phyloP scores from a whole-genome alignment of 2,329 filamentous ascomycete genomes.

The Neopestalotiopsis rosae region DNA sequence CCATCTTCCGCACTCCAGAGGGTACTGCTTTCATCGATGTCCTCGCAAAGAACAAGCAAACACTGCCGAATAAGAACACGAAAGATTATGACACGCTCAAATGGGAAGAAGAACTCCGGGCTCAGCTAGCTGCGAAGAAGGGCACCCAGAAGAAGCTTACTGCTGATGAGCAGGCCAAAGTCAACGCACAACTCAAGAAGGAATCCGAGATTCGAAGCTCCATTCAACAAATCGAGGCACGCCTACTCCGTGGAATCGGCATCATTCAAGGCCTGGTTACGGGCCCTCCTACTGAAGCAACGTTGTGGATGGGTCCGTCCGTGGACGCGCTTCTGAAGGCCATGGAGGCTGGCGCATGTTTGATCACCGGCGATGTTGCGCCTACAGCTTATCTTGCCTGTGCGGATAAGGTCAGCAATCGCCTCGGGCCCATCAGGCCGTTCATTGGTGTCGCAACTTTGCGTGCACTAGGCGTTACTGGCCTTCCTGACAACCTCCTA shows the following conservation, averaged over 20 bases:
- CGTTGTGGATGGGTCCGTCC: slow-evolving; percentile 85
- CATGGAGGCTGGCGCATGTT: slow-evolving; percentile 79
- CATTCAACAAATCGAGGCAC: slow-evolving; percentile 73
- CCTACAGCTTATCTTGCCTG: slow-evolving; percentile 81
- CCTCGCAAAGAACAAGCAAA: slow-evolving; percentile 78
- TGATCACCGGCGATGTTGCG: slow-evolving; percentile 81
- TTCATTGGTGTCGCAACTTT: slow-evolving; percentile 91
- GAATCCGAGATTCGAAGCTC: slow-evolving; percentile 78
- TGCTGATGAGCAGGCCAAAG: slow-evolving; percentile 85
- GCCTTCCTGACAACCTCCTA: slow-evolving; percentile 73
- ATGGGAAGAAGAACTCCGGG: slow-evolving; percentile 92
- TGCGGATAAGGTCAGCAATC: slow-evolving; percentile 73
- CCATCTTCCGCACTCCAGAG: slow-evolving; percentile 90
- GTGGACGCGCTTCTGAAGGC: slow-evolving; percentile 74
- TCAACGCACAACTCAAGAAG: slow-evolving; percentile 88
- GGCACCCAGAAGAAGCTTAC: slow-evolving; percentile 90
- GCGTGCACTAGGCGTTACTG: slow-evolving; percentile 75
- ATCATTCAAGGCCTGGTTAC: slow-evolving; percentile 82
- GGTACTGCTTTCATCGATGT: slow-evolving; percentile 91
- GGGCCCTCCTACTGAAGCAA: slow-evolving; percentile 87
- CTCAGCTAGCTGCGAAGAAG: slow-evolving; percentile 90
- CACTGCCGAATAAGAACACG: slow-evolving; percentile 81
- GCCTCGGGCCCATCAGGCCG: slow-evolving; percentile 76
- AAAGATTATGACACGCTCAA: slow-evolving; percentile 97
- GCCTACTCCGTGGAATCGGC: slow-evolving; percentile 81